Conservation (phyloP, 768 basidiomycete genomes). For the Hygrophorus russula region DNA sequence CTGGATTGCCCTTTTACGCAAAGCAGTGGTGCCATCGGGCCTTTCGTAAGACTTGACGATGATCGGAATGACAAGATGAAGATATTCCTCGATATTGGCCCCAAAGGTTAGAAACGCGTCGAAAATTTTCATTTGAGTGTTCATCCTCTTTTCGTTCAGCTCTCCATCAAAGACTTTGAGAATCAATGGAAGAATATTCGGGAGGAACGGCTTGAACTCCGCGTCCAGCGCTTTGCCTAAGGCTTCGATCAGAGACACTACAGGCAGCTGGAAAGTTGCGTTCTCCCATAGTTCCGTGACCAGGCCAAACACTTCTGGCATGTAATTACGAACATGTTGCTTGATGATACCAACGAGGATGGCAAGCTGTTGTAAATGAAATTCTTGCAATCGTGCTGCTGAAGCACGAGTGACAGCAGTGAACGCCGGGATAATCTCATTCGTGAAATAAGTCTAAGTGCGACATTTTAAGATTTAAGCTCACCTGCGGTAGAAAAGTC, state of each 20-base stretch:
- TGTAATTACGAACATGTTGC: conserved; percentile 91
- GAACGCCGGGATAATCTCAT: conserved; percentile 90
- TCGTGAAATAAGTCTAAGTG: background rate
- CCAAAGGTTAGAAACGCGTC: conserved; percentile 95
- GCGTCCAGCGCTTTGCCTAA: conserved; percentile 90
- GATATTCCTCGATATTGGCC: conserved; percentile 92
- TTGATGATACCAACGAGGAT: conserved; percentile 95
- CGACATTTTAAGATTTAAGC: conserved; percentile 4
- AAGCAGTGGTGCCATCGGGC: conserved; percentile 52
- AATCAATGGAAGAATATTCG: conserved; percentile 79
- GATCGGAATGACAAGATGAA: conserved; percentile 92
- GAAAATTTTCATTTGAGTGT: conserved; percentile 82
- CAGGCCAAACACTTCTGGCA: conserved; percentile 73
- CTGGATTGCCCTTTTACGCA: conserved; percentile 84
- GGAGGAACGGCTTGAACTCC: conserved; percentile 94
- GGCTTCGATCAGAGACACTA: conserved; percentile 87
- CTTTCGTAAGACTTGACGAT: conserved; percentile 89
- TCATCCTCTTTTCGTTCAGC: conserved; percentile 62
- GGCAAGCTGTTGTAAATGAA: conserved; percentile 90
- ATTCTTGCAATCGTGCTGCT: conserved; percentile 77
- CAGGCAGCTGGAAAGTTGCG: conserved; percentile 71
- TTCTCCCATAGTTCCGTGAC: conserved; percentile 91
- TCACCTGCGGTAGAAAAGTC: conserved; percentile 85
- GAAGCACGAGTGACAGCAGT: conserved; percentile 77
- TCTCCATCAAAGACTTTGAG: conserved; percentile 91